Conservation (phyloP, 2,329 filamentous ascomycete species). For the Bretziella fagacearum region DNA sequence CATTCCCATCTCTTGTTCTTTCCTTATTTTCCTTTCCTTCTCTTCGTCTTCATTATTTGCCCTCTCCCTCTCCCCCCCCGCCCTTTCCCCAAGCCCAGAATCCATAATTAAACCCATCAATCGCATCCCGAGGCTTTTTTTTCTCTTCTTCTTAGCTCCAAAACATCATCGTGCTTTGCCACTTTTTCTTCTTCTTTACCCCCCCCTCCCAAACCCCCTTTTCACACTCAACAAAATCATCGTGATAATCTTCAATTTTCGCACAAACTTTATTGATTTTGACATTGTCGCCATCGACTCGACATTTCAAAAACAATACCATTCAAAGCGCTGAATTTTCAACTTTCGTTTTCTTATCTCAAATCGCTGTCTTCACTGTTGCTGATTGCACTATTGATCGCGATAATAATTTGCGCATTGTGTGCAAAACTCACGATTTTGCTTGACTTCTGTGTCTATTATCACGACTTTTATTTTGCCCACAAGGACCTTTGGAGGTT, state of each 20-base stretch:
- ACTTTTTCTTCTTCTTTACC: slow-evolving; percentile 9
- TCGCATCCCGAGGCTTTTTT: slow-evolving; percentile 12
- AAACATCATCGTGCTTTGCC: slow-evolving; percentile 6
- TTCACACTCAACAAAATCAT: slow-evolving; percentile 1
- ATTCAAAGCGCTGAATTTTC: slow-evolving; percentile 10
- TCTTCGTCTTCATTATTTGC: not conserved
- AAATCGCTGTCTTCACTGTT: not conserved
- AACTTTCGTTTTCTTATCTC: slow-evolving; percentile 3
- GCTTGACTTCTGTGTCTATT: not conserved
- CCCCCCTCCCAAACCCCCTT: slow-evolving; percentile 8
- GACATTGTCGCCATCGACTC: slow-evolving; percentile 7
- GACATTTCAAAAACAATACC: not conserved
- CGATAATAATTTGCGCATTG: not conserved
- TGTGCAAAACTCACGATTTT: not conserved
- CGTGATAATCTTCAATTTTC: slow-evolving; percentile 1
- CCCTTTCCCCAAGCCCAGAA: slow-evolving; percentile 1
- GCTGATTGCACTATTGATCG: not conserved
- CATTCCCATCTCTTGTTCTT: not conserved
- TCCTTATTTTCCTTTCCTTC: not conserved
- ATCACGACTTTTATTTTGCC: slow-evolving; percentile 3
- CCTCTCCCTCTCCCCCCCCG: not conserved
- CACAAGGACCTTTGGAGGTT: slow-evolving; percentile 2
- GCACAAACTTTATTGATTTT: slow-evolving; percentile 8
- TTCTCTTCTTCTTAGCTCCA: slow-evolving; percentile 4
- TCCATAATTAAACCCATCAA: not conserved